phyloP scores from a whole-genome alignment of 129 eudicot species.

The Flaveria trinervia region DNA sequence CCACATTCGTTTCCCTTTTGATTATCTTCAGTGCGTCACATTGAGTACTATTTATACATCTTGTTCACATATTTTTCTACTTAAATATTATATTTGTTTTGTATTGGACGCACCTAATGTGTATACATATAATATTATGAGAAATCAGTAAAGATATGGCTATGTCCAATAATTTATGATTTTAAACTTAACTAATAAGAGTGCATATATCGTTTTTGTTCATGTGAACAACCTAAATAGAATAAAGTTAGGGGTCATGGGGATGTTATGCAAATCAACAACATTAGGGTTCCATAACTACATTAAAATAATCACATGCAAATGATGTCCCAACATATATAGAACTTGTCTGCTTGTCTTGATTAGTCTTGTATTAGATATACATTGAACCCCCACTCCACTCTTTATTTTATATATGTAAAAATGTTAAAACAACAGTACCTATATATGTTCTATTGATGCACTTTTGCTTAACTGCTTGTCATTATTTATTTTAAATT shows the following conservation, averaged over 20 bases:
- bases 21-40: too few relatives aligned
- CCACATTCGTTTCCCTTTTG: too few relatives aligned
- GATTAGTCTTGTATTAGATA: conserved; percentile 14
- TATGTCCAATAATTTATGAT: conserved; percentile 14
- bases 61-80: too few relatives aligned
- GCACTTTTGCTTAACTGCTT: not conserved
- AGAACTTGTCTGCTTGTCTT: conserved; percentile 23
- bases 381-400: conserved; percentile 23
- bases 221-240: conserved; percentile 26
- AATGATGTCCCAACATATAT: conserved; percentile 26
- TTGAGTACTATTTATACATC: too few relatives aligned
- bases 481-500: not conserved
- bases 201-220: not conserved
- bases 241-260: conserved; percentile 19
- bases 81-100: too few relatives aligned
- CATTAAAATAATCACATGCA: conserved; percentile 26
- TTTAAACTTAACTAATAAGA: conserved; percentile 4
- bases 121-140: not conserved
- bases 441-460: not conserved
- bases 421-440: not conserved
- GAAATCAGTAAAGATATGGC: conserved; percentile 13
- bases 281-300: conserved; percentile 34
- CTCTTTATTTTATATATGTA: not conserved
- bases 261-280: conserved; percentile 36
- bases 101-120: too few relatives aligned